Conservation (phyloP, 129 eudicot species). For the Centella asiatica region DNA sequence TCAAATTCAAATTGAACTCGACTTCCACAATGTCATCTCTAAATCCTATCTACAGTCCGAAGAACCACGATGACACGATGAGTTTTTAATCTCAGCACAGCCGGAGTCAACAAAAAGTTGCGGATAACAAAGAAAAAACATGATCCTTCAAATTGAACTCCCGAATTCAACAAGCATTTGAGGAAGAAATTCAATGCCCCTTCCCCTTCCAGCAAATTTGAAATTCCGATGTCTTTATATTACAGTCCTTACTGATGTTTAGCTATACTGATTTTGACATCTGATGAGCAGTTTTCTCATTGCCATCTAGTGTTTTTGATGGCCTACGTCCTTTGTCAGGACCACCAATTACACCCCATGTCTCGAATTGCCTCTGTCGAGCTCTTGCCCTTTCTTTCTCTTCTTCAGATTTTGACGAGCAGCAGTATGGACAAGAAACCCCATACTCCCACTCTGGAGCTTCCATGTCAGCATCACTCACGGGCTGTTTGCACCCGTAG, state of each 20-base stretch:
- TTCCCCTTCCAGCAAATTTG: not conserved
- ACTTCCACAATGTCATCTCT: not conserved
- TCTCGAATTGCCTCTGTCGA: slow-evolving; percentile 78
- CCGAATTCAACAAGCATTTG: not conserved
- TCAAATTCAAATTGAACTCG: too few species aligned
- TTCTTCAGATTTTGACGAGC: slow-evolving; percentile 70
- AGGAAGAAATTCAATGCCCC: too few species aligned
- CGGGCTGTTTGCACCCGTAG: slow-evolving; percentile 90
- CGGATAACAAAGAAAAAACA: not conserved
- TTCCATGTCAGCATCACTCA: slow-evolving; percentile 84
- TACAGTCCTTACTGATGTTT: not conserved
- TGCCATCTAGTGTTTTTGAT: slow-evolving; percentile 19
- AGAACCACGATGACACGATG: not conserved
- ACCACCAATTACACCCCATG: slow-evolving; percentile 87
- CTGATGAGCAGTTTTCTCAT: slow-evolving; percentile 16
- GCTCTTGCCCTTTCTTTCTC: slow-evolving; percentile 95
- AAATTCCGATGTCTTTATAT: not conserved
- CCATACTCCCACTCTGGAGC: slow-evolving; percentile 74
- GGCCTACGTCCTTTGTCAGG: slow-evolving; percentile 89
- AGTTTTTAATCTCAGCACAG: not conserved
- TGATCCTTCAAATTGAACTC: too few species aligned
- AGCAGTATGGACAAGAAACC: slow-evolving; percentile 78
- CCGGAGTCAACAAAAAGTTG: too few species aligned
- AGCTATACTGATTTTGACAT: slow-evolving; percentile 31
- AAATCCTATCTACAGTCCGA: not conserved